Evolutionary conservation across 495 filamentous ascomycete species (phyloP).

Genomic region (Tuber magnatum): DNA sequence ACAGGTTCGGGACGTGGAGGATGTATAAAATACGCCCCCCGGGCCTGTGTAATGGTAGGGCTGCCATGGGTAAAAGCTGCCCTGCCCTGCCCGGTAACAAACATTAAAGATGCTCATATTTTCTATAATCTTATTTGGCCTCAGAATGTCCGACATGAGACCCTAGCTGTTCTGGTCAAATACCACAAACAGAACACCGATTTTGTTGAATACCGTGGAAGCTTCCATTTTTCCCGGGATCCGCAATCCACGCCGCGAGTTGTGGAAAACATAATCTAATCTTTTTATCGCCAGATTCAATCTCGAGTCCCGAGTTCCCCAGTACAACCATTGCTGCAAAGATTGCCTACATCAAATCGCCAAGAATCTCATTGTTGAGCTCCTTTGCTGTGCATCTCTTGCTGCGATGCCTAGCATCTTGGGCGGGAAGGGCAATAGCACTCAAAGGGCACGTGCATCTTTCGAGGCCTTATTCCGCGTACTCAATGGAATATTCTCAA

Average conservation of each 20-base stretch:
- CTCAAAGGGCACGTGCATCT: not conserved
- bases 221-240: not conserved
- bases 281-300: not conserved
- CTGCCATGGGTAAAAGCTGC: too few relatives aligned
- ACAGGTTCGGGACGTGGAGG: too few relatives aligned
- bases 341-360: not conserved
- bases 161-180: not conserved
- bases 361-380: not conserved
- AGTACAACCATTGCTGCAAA: not conserved
- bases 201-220: constrained; percentile 2
- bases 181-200: not conserved
- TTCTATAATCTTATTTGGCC: not conserved
- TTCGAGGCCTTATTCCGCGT: not conserved
- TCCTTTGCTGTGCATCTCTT: not conserved
- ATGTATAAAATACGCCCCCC: too few relatives aligned
- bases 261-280: not conserved
- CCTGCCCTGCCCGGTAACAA: too few relatives aligned
- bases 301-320: not conserved
- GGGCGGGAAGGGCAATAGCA: not conserved
- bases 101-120: not conserved
- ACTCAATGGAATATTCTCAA: not conserved
- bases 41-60: too few relatives aligned
- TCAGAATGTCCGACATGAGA: not conserved
- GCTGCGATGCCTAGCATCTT: not conserved
- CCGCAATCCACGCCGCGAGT: not conserved